phyloP scores from a whole-genome alignment of 1,284 basidiomycete genomes.

The Coniophora puteana region DNA sequence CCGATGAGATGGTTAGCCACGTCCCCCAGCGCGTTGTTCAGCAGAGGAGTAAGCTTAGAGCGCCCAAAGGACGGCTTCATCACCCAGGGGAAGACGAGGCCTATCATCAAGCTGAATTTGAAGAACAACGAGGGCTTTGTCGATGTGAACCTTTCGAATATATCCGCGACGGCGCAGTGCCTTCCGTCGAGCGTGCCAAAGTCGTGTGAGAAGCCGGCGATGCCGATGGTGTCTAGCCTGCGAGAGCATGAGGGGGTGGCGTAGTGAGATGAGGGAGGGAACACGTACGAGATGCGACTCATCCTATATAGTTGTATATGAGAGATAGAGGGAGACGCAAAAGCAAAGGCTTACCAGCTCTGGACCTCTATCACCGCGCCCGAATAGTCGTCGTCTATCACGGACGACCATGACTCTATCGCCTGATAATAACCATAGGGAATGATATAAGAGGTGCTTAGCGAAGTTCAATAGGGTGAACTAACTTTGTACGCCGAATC shows the following conservation, averaged over 20 bases:
- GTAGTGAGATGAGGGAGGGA: background rate
- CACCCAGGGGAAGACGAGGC: conserved; percentile 40
- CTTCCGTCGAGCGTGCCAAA: conserved; percentile 52
- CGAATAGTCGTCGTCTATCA: conserved; percentile 29
- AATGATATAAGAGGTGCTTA: too few species aligned
- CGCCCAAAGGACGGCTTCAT: conserved; percentile 40
- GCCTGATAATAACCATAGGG: conserved; percentile 35
- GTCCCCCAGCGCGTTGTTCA: conserved; percentile 36
- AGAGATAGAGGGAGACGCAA: background rate
- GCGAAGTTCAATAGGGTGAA: background rate
- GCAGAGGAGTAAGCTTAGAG: conserved; percentile 28
- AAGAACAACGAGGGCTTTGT: conserved; percentile 24
- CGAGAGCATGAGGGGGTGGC: background rate
- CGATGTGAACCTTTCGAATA: conserved; percentile 40
- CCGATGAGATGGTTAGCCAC: conserved; percentile 46
- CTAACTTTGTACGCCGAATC: conserved; percentile 31
- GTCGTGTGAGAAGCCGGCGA: conserved; percentile 58
- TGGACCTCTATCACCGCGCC: conserved; percentile 48
- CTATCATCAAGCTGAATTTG: conserved; percentile 37
- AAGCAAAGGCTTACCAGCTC: conserved; percentile 37
- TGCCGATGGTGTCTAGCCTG: conserved; percentile 55
- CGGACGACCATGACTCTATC: conserved; percentile 46
- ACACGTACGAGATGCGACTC: conserved; percentile 32
- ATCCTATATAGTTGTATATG: conserved; percentile 22
- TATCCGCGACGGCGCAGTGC: conserved; percentile 35